phyloP scores from a whole-genome alignment of 257 asterid genomes.

The Petunia secreta region DNA sequence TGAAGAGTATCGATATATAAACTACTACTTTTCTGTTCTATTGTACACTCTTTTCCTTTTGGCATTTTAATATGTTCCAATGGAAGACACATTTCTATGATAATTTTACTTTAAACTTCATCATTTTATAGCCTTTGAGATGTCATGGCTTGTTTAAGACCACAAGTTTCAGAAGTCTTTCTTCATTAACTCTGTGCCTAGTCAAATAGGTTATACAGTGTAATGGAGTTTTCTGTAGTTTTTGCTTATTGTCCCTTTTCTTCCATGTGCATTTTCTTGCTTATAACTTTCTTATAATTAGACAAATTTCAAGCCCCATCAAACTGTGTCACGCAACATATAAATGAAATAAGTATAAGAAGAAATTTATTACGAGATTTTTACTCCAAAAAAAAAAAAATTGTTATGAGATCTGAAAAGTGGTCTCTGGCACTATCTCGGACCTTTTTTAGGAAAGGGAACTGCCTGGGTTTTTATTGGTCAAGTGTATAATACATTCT shows the following conservation, averaged over 20 bases:
- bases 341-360: not conserved
- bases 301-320: conserved; percentile 5
- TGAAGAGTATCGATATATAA: not conserved
- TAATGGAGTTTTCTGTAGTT: not conserved
- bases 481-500: not conserved
- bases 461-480: no score
- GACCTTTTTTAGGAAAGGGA: not conserved
- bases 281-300: not conserved
- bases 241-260: not conserved
- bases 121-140: no score
- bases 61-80: no score
- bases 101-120: no score
- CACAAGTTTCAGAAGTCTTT: no score
- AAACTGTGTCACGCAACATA: not conserved
- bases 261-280: not conserved
- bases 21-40: not conserved
- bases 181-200: no score
- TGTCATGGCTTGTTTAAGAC: no score
- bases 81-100: no score
- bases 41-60: no score
- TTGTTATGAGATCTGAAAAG: not conserved
- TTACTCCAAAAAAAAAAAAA: not conserved
- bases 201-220: no score
- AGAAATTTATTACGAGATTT: not conserved
- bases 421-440: not conserved